Conservation (phyloP, 1,284 basidiomycete genomes). For the Moesziomyces globuligerus region DNA sequence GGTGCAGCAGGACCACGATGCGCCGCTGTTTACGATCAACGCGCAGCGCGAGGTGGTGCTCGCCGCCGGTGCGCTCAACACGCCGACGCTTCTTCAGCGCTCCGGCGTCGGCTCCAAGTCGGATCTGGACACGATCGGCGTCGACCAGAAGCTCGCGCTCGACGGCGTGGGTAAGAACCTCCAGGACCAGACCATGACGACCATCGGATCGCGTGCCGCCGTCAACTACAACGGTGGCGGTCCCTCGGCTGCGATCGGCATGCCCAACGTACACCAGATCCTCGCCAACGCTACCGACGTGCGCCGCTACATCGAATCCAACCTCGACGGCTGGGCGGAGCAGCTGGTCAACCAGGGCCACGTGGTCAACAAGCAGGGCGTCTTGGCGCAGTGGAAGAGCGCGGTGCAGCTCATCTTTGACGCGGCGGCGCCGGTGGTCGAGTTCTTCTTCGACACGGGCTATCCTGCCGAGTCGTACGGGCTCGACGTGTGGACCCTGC, state of each 20-base stretch:
- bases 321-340: constrained; percentile 49
- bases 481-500: constrained; percentile 59
- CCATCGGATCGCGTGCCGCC: constrained; percentile 40
- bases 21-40: constrained; percentile 48
- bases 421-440: constrained; percentile 40
- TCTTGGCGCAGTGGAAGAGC: constrained; percentile 47
- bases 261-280: constrained; percentile 42
- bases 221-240: constrained; percentile 51
- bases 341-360: constrained; percentile 48
- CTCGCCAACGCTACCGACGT: constrained; percentile 45
- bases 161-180: constrained; percentile 68
- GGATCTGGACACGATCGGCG: constrained; percentile 64
- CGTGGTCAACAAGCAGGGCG: constrained; percentile 35
- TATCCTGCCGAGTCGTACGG: constrained; percentile 51
- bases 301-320: constrained; percentile 39
- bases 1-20: constrained; percentile 11
- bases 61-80: constrained; percentile 69
- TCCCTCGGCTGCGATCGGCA: constrained; percentile 56
- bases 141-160: constrained; percentile 63
- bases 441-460: constrained; percentile 59
- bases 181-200: constrained; percentile 69
- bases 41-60: constrained; percentile 69
- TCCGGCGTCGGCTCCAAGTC: constrained; percentile 68
- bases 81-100: constrained; percentile 69
- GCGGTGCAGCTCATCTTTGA: constrained; percentile 47